A percentile compares a stretch with the other conserved stretches of the same genome.
These are phyloP conservation scores for Solanum phureja DNA, from an alignment of 257 asterid genomes.

Conservation along the genomic window DNA sequence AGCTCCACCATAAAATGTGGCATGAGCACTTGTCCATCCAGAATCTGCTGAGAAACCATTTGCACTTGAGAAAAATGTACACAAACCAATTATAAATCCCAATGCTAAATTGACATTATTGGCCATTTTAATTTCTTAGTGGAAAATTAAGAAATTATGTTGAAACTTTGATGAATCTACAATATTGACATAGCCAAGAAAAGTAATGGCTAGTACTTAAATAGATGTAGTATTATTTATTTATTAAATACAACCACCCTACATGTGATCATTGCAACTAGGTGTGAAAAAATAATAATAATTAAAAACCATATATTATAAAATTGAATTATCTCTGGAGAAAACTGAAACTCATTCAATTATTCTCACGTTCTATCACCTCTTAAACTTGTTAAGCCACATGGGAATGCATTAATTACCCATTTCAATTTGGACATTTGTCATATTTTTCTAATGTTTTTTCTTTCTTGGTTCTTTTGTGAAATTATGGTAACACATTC, in stretches of 20 bases:
- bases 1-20: slow-evolving; percentile 4
- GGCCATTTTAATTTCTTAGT: neutral
- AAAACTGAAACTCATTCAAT: neutral
- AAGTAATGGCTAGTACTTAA: neutral
- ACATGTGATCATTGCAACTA: neutral
- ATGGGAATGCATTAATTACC: neutral
- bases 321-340: neutral
- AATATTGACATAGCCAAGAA: neutral
- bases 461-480: neutral
- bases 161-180: neutral
- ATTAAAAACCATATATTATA: neutral
- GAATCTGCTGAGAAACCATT: slow-evolving; percentile 1
- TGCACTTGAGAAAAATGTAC: neutral
- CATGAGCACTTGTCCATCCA: slow-evolving; percentile 5
- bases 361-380: slow-evolving; percentile 2
- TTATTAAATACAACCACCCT: neutral
- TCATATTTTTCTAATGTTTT: neutral
- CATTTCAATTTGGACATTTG: neutral
- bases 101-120: neutral
- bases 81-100: neutral
- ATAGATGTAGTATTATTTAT: neutral
- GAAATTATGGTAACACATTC: neutral
- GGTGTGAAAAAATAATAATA: neutral
- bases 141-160: neutral
- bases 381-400: neutral